Base-by-base conservation (phyloP, 2,329 filamentous ascomycete species). In the Penicillium glabrum region DNA sequence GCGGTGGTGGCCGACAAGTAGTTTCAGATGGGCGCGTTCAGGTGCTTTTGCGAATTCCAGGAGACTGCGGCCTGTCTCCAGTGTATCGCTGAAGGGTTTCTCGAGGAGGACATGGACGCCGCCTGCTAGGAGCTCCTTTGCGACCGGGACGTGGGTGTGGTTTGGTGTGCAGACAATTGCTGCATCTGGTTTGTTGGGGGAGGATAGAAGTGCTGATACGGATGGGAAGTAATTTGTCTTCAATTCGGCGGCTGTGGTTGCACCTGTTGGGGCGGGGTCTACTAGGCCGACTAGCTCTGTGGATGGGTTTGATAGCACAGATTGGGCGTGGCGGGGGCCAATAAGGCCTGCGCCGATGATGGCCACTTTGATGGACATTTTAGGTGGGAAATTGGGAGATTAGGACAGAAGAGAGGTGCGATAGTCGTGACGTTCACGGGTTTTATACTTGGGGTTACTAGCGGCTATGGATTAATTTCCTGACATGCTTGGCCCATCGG, bases 121-220 rank as follows among this genome's bases (percentile, higher is more conserved):
- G 0, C 69, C 74, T 0, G 72, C 62, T 1, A 84, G 72, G 1
- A 86, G 72, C 39, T 80, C 73, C n/a, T 75, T 77, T 2, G 81
- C 72, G 1, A 86, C 58, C 0, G 78, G 49, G 5, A 83, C 82
- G 57, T 86, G 84, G 0, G 82, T 85, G 61, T 82, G 76, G 62
- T 86, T 86, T 2, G 84, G 84, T 0, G 83, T 86, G 73, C 83
- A 84, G 48, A 86, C 77, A 41, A 86, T 80, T 23, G 83, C 83
- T 35, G 79, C 83, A 48, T 83, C 77, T 11, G 82, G 81, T n/a
- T 71, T 73, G 44, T 69, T 51, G 43, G 60, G 46, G 1, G 7
- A 76, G 5, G 67, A 60, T 0, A 86, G 63, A 59, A 86, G 75
- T 0, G 72, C 70, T 3, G 74, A 50, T 2, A 85, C 68, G 4